A percentile compares a stretch with the other conserved stretches of the same genome.
Conservation (phyloP, 768 basidiomycete species). For the Naganishia randhawae region DNA sequence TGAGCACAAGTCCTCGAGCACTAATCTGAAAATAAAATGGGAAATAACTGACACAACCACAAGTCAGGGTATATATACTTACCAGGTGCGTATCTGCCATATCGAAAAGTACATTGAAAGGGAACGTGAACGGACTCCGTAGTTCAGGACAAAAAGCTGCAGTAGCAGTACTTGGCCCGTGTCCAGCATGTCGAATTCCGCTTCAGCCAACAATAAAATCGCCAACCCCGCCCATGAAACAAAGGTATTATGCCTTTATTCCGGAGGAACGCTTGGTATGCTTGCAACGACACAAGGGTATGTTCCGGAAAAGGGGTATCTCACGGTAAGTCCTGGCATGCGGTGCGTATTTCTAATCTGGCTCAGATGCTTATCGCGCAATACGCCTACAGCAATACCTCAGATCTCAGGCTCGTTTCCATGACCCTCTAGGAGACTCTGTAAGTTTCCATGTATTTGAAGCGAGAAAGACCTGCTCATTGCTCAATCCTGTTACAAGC, state of each 20-base stretch:
- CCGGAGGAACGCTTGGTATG: constrained; percentile 30
- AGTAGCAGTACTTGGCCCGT: no score
- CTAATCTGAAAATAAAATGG: not conserved
- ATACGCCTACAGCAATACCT: constrained; percentile 59
- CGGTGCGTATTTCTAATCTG: no score
- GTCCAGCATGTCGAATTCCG: not conserved
- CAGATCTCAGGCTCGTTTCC: constrained; percentile 76
- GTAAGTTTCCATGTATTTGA: constrained; percentile 11
- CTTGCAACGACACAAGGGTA: constrained; percentile 21
- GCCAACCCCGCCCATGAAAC: constrained; percentile 12
- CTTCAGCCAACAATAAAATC: not conserved
- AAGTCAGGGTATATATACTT: not conserved
- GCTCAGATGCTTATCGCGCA: not conserved
- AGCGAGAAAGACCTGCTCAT: not conserved
- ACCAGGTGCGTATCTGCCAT: no score
- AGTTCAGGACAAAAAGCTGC: no score
- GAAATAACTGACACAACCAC: not conserved
- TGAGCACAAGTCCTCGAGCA: not conserved
- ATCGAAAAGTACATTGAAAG: no score
- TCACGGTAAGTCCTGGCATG: constrained; percentile 24
- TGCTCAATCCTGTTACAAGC: constrained; percentile 6
- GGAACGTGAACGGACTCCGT: no score
- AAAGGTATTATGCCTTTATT: constrained; percentile 20
- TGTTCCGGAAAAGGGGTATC: constrained; percentile 30
- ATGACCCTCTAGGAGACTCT: constrained; percentile 83